These are phyloP conservation scores for Tieghemiomyces parasiticus DNA, from an alignment of 192 early-diverging fungal species.

Conservation along the genomic window DNA sequence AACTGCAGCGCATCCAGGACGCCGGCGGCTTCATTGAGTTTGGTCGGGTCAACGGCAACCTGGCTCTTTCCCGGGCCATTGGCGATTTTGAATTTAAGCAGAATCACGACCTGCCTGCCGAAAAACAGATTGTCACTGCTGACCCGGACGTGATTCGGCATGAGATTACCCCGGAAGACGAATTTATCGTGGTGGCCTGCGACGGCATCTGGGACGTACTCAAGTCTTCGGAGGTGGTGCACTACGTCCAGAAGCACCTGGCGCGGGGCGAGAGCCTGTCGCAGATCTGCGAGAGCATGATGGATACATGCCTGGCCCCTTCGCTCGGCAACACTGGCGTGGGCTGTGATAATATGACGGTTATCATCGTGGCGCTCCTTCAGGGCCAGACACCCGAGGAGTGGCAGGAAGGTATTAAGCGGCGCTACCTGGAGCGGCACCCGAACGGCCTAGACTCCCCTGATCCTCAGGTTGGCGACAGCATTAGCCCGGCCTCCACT, in stretches of 20 bases:
- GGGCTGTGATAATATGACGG: slow-evolving; percentile 99
- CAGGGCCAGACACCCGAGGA: slow-evolving; percentile 58
- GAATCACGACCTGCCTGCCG: slow-evolving; percentile 53
- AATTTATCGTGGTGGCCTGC: slow-evolving; percentile 93
- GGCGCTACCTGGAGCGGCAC: background rate
- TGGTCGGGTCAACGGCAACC: slow-evolving; percentile 97
- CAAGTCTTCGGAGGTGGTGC: slow-evolving; percentile 75
- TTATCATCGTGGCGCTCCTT: slow-evolving; percentile 78
- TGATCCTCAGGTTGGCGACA: background rate
- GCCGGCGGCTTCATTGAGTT: slow-evolving; percentile 98
- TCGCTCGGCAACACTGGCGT: slow-evolving; percentile 80
- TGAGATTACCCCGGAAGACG: slow-evolving; percentile 46
- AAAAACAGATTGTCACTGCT: slow-evolving; percentile 90
- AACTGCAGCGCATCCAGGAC: slow-evolving; percentile 67
- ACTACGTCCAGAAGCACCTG: slow-evolving; percentile 65
- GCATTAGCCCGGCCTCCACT: too few relatives aligned
- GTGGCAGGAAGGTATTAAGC: slow-evolving; percentile 48
- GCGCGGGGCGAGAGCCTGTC: slow-evolving; percentile 39
- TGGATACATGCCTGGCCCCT: slow-evolving; percentile 82
- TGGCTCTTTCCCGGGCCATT: slow-evolving; percentile 92
- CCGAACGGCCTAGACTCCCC: background rate
- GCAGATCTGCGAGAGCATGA: slow-evolving; percentile 71
- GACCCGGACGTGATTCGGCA: slow-evolving; percentile 67
- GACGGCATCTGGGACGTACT: slow-evolving; percentile 99
- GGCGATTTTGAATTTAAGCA: slow-evolving; percentile 99